These are phyloP conservation scores for Phoma herbarum DNA, from an alignment of 2,329 filamentous ascomycete genomes.

Conservation along the genomic window DNA sequence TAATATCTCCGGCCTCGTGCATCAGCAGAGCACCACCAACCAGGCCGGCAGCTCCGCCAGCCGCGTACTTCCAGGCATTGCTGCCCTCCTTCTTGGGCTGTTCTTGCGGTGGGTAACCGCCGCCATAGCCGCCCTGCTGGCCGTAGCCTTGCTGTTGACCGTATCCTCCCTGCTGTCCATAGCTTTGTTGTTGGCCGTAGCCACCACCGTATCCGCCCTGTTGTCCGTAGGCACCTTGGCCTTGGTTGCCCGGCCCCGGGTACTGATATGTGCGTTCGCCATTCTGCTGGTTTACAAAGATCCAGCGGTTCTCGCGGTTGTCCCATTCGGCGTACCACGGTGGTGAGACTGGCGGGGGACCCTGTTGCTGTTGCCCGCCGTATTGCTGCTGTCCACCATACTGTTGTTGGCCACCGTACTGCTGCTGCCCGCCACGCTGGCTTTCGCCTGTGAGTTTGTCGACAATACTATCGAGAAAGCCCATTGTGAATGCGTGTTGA, in stretches of 20 bases:
- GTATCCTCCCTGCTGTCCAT: conserved; percentile 20
- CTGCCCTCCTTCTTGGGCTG: conserved; percentile 33
- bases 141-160: conserved; percentile 21
- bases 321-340: conserved; percentile 40
- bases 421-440: conserved; percentile 8
- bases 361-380: conserved; percentile 20
- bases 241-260: conserved; percentile 22
- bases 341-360: conserved; percentile 38
- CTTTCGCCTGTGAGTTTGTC: conserved; percentile 27
- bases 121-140: conserved; percentile 27
- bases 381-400: conserved; percentile 6
- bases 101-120: conserved; percentile 17
- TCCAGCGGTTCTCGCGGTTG: conserved; percentile 32
- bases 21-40: conserved; percentile 38
- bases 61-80: conserved; percentile 41
- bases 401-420: conserved; percentile 12
- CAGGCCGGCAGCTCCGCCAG: conserved; percentile 35
- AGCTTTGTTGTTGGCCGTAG: conserved; percentile 23
- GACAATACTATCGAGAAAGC: conserved; percentile 32
- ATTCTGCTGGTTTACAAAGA: conserved; percentile 40
- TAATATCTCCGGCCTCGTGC: conserved; percentile 39
- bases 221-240: conserved; percentile 27
- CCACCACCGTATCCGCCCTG: conserved; percentile 10
- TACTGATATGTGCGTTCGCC: conserved; percentile 38
- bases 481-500: conserved; percentile 25